These are phyloP conservation scores for Kwoniella heveanensis DNA, from an alignment of 768 basidiomycete species.

Conservation along the genomic window DNA sequence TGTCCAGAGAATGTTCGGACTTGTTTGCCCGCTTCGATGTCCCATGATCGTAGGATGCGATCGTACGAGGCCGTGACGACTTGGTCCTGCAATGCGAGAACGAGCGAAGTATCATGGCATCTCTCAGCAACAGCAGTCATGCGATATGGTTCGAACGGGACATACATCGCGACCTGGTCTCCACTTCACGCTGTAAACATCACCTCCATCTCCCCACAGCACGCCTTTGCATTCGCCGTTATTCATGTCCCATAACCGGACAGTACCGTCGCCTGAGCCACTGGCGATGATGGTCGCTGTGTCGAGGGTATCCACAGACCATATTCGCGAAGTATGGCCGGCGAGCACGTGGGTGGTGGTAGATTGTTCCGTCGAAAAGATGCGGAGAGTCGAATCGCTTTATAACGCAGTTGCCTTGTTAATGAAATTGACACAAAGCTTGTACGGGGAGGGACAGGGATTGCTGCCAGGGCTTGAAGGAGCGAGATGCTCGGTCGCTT, in stretches of 20 bases:
- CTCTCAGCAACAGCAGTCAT: no score
- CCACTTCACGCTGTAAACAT: conserved; percentile 54
- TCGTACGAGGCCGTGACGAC: conserved; percentile 51
- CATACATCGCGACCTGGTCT: conserved; percentile 34
- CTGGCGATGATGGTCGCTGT: conserved; percentile 29
- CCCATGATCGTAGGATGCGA: conserved; percentile 49
- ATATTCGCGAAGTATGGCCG: conserved; percentile 52
- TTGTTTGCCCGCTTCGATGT: conserved; percentile 46
- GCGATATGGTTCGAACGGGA: no score
- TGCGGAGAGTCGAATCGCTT: conserved; percentile 51
- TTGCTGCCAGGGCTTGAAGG: no score
- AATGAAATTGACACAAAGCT: no score
- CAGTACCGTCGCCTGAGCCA: conserved; percentile 50
- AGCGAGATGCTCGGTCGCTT: no score
- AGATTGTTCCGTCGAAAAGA: conserved; percentile 38
- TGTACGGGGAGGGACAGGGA: no score
- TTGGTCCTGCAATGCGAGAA: no score
- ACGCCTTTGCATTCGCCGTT: conserved; percentile 27
- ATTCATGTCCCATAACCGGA: conserved; percentile 45
- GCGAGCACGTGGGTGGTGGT: conserved; percentile 26
- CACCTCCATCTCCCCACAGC: conserved; percentile 46
- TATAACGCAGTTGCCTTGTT: no score
- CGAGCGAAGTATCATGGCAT: no score
- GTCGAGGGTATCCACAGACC: conserved; percentile 35
- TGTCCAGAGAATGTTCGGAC: conserved; percentile 55